A percentile compares a stretch with the other conserved stretches of the same genome.
phyloP scores from a whole-genome alignment of 2,329 filamentous ascomycete genomes.

The Aspergillus melleus region DNA sequence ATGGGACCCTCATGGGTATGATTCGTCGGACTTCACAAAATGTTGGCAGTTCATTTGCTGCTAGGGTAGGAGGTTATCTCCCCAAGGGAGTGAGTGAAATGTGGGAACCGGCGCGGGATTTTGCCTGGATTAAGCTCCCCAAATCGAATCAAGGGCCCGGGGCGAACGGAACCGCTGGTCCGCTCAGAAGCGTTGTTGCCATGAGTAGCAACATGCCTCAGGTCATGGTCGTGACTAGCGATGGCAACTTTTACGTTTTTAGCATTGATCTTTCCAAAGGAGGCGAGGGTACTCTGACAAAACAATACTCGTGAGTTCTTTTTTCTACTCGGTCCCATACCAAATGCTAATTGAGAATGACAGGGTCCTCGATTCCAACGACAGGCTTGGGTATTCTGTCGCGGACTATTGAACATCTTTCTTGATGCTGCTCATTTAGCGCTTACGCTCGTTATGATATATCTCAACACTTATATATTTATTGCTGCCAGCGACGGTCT shows the following conservation, averaged over 20 bases:
- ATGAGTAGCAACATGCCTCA: slow-evolving; percentile 94
- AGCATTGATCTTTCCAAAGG: slow-evolving; percentile 93
- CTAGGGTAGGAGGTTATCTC: slow-evolving; percentile 86
- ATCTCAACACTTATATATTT: neutral
- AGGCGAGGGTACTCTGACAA: slow-evolving; percentile 86
- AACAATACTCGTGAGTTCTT: slow-evolving; percentile 84
- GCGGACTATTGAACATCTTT: slow-evolving; percentile 35
- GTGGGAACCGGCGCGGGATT: slow-evolving; percentile 93
- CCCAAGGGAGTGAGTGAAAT: slow-evolving; percentile 94
- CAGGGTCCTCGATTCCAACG: slow-evolving; percentile 47
- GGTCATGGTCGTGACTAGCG: slow-evolving; percentile 96
- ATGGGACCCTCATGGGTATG: slow-evolving; percentile 85
- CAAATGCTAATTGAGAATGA: slow-evolving; percentile 15
- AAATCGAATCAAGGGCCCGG: slow-evolving; percentile 51
- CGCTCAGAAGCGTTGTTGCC: slow-evolving; percentile 87
- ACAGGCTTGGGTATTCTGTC: slow-evolving; percentile 38
- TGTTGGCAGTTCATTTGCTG: slow-evolving; percentile 84
- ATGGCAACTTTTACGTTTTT: slow-evolving; percentile 92
- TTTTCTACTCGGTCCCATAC: neutral
- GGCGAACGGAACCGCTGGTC: slow-evolving; percentile 46
- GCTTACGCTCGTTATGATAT: slow-evolving; percentile 10
- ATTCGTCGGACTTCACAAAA: slow-evolving; percentile 93
- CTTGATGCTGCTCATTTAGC: neutral
- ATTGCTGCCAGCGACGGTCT: neutral
- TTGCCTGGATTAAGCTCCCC: slow-evolving; percentile 93